Percentiles rank a stretch among this genome's conserved stretches.
Evolutionary conservation across 257 asterid genomes (phyloP).

Genomic region (Jasminum sambac): DNA sequence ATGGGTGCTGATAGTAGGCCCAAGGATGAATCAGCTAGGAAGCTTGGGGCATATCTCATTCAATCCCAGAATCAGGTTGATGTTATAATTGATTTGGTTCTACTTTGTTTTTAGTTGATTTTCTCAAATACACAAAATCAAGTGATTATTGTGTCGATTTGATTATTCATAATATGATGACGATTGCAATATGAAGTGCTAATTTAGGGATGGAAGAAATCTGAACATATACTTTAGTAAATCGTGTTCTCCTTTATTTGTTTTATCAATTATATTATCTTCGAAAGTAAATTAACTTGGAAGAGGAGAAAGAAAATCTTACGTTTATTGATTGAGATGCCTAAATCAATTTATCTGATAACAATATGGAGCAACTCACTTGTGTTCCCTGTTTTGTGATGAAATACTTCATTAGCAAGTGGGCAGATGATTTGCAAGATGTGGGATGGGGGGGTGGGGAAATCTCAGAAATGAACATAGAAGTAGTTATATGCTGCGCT

Average conservation of each 20-base stretch:
- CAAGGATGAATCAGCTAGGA: constrained; percentile 54
- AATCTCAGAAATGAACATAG: neutral
- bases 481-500: neutral
- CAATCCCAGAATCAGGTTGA: constrained; percentile 80
- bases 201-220: neutral
- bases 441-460: no score
- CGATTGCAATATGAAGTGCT: neutral
- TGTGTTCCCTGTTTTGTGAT: neutral
- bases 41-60: constrained; percentile 65
- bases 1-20: constrained; percentile 58
- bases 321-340: neutral
- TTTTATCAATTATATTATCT: no score
- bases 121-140: neutral
- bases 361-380: neutral
- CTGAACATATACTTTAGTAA: neutral
- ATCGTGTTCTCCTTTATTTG: neutral
- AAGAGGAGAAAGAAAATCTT: neutral
- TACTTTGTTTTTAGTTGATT: neutral
- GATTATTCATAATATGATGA: neutral
- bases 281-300: neutral
- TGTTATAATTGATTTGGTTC: neutral
- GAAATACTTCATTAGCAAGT: neutral
- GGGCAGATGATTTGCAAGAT: neutral
- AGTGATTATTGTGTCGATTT: neutral
- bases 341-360: neutral